Conservation (phyloP, 2,329 filamentous ascomycete species). For the Hirsutella rhossiliensis region DNA sequence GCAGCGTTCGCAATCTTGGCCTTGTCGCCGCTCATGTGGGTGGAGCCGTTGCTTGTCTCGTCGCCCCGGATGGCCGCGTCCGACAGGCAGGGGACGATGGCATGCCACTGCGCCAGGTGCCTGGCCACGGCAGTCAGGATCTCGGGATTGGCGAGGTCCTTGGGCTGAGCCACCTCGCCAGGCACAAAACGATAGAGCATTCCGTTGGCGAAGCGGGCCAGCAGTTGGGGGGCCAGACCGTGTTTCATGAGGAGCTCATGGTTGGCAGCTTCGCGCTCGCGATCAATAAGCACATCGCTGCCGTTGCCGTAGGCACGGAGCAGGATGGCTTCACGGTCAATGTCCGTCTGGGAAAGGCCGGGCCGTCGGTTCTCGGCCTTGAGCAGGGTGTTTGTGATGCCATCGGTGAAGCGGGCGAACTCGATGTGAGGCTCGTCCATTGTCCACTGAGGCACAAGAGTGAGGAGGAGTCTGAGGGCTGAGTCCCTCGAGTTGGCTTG, state of each 20-base stretch:
- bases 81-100: constrained; percentile 48
- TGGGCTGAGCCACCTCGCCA: constrained; percentile 66
- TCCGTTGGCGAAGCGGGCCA: constrained; percentile 90
- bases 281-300: constrained; percentile 90
- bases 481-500: constrained; percentile 65
- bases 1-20: constrained; percentile 37
- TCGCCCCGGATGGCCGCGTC: constrained; percentile 10
- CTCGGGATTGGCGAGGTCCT: constrained; percentile 62
- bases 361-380: constrained; percentile 59
- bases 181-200: constrained; percentile 88
- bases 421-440: constrained; percentile 61
- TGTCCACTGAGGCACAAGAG: constrained; percentile 76
- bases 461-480: constrained; percentile 65
- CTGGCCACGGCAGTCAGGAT: constrained; percentile 77
- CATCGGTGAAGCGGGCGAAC: constrained; percentile 88
- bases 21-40: constrained; percentile 22
- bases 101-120: constrained; percentile 88
- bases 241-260: constrained; percentile 80
- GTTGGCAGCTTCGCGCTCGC: constrained; percentile 67
- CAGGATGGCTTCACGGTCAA: constrained; percentile 76
- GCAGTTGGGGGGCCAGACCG: constrained; percentile 71
- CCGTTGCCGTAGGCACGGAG: constrained; percentile 90
- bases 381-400: constrained; percentile 89
- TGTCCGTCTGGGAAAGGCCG: constrained; percentile 56
- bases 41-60: constrained; percentile 20